These are phyloP conservation scores for Suillus subalutaceus DNA, from an alignment of 768 basidiomycete genomes.

Conservation along the genomic window DNA sequence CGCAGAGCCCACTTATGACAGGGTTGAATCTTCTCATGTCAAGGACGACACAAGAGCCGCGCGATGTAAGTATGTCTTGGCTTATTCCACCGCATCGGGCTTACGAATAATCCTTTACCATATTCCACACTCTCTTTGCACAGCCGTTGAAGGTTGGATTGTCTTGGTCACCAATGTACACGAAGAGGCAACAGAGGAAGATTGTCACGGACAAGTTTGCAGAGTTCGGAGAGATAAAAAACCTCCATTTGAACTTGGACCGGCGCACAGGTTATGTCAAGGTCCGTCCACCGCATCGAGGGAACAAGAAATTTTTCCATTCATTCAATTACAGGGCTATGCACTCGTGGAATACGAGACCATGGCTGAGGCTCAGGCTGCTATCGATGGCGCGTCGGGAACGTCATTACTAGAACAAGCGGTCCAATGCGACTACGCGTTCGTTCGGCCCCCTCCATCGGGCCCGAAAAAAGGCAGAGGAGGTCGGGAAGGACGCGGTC, in stretches of 20 bases:
- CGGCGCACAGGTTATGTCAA: constrained; percentile 98
- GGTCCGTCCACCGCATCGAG: constrained; percentile 46
- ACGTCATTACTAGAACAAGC: constrained; percentile 83
- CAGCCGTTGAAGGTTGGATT: constrained; percentile 99
- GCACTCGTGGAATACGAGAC: constrained; percentile 98
- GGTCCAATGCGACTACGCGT: constrained; percentile 90
- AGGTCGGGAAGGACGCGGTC: constrained; percentile 58
- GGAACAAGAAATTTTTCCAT: constrained; percentile 8
- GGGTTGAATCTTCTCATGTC: constrained; percentile 69
- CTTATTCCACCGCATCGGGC: constrained; percentile 10
- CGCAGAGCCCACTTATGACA: constrained; percentile 76
- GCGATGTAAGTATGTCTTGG: constrained; percentile 62
- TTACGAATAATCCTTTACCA: constrained; percentile 3
- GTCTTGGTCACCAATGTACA: constrained; percentile 96
- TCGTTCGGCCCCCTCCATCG: constrained; percentile 81
- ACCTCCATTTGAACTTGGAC: constrained; percentile 95
- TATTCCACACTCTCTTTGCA: constrained; percentile 17
- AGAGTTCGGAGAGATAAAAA: constrained; percentile 97
- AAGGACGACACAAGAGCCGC: constrained; percentile 82
- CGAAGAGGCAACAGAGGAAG: constrained; percentile 98
- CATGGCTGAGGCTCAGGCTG: constrained; percentile 90
- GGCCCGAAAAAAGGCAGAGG: constrained; percentile 80
- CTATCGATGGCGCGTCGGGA: constrained; percentile 89
- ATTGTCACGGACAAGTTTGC: constrained; percentile 94
- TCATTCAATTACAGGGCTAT: constrained; percentile 72